A percentile compares a stretch with the other conserved stretches of the same genome.
Conservation (phyloP, 148 eudicot genomes). For the Rheum nobile region DNA sequence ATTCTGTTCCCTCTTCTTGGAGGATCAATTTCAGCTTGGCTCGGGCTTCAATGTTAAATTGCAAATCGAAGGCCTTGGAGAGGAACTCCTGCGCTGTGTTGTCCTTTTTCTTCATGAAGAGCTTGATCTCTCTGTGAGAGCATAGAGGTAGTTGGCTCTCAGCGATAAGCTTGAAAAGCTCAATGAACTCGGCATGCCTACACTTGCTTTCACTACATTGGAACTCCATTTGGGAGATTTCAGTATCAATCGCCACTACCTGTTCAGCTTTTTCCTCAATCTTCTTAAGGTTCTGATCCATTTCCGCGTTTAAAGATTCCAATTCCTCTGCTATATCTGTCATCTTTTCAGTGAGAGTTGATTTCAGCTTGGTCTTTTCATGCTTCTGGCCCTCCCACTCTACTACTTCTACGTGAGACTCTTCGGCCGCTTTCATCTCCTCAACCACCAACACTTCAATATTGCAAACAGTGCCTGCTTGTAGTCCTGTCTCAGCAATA, state of each 20-base stretch:
- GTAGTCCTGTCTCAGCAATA: background rate
- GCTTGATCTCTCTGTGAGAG: background rate
- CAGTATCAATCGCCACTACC: background rate
- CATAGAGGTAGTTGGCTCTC: conserved; percentile 1
- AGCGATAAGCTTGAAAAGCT: background rate
- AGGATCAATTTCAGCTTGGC: background rate
- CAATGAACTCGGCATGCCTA: background rate
- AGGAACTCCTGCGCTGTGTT: background rate
- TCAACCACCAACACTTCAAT: background rate
- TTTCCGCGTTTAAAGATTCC: background rate
- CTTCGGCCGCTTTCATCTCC: background rate
- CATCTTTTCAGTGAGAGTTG: background rate
- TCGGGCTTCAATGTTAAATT: background rate
- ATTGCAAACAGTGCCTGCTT: background rate
- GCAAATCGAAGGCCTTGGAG: background rate
- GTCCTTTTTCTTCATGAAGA: background rate
- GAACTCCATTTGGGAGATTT: background rate
- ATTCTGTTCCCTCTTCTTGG: background rate
- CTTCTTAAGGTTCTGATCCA: background rate
- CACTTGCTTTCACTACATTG: background rate
- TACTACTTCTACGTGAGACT: background rate
- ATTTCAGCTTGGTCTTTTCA: background rate
- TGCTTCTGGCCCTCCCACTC: background rate
- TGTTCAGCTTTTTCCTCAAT: background rate
- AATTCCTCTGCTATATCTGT: background rate